Percentiles rank a stretch among this genome's conserved stretches.
Conservation (phyloP, 1,139 yeast species). For the Yamadazyma membranifaciens region DNA sequence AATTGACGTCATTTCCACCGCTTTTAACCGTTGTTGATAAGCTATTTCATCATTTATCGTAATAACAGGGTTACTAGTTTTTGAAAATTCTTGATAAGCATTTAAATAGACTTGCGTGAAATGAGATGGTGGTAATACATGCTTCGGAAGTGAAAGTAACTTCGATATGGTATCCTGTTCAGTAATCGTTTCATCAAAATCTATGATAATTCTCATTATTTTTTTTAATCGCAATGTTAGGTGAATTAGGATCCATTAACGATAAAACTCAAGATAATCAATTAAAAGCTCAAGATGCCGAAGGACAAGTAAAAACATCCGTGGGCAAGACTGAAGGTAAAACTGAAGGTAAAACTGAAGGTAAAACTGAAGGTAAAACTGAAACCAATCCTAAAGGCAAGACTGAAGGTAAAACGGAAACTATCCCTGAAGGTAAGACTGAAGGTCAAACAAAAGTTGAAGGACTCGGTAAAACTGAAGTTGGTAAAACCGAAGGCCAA, state of each 20-base stretch:
- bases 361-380: slow-evolving; percentile 5
- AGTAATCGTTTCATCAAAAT: slow-evolving; percentile 77
- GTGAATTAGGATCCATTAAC: not conserved
- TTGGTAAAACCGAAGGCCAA: slow-evolving; percentile 6
- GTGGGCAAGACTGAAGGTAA: slow-evolving; percentile 17
- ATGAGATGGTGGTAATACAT: slow-evolving; percentile 40
- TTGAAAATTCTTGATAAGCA: slow-evolving; percentile 27
- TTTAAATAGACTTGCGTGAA: slow-evolving; percentile 46
- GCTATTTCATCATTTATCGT: slow-evolving; percentile 30
- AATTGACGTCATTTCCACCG: slow-evolving; percentile 54
- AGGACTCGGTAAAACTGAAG: slow-evolving; percentile 12
- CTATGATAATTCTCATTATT: slow-evolving; percentile 26
- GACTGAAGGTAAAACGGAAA: slow-evolving; percentile 17
- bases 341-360: slow-evolving; percentile 3
- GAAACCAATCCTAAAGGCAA: slow-evolving; percentile 10
- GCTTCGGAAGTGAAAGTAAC: slow-evolving; percentile 53
- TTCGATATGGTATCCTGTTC: slow-evolving; percentile 52
- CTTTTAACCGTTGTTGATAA: slow-evolving; percentile 45
- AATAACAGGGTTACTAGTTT: slow-evolving; percentile 21
- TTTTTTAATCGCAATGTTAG: not conserved
- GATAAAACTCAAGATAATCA: slow-evolving; percentile 17
- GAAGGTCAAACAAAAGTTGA: slow-evolving; percentile 11
- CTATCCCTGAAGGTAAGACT: slow-evolving; percentile 11
- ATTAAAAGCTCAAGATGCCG: slow-evolving; percentile 10
- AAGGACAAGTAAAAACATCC: not conserved